Evolutionary conservation across 1,139 yeast species (phyloP), one percentile per base, ranked within the genome.

Genomic region (Yamadazyma triangularis): DNA sequence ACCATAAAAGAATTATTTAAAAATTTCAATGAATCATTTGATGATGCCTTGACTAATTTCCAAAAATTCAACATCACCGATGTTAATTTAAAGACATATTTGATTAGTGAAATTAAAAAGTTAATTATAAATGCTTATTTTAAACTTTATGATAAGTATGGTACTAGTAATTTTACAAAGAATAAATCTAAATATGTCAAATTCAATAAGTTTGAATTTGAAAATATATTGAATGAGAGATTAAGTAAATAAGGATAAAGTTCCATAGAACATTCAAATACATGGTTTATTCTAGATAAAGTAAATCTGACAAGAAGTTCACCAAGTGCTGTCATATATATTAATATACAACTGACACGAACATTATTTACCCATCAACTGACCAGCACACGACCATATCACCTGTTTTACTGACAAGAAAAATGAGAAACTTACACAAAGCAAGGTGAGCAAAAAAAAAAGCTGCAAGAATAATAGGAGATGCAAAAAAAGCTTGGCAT

Each of bases 1-100:
- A 77, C 73, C 34, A 77, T 89, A 36, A 93, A 91, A 50, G 96
- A 91, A 38, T 79, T 86, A 49, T 89, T 88, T 63, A 75, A 73
- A 43, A 75, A 66, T 34, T 89, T 91, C 60, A 89, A 91, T 48
- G 77, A 78, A 19, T 86, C 89, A 31, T 84, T 87, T 50, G 96
- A 87, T 38, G 81, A 75, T 31, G 73, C 91, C 27, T 68, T 83
- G 15, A 67, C 70, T 30, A 72, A 73, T 35, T 80, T 85, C 52
- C 78, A 77, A 49, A 65, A 69, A 41, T 78, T 79, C 56, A 71
- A 74, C 39, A 70, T 87, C 28, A 72, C 79, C 9, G 95, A 88
- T 50, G 71, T 77, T 6, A 70, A 69, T 27, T 64, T 89, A 51
- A 75, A 79, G 40, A 70, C 70, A 33, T 73, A 67, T 37, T 61